Base-by-base conservation (phyloP, 257 asterid species). In the Salvia hispanica region DNA sequence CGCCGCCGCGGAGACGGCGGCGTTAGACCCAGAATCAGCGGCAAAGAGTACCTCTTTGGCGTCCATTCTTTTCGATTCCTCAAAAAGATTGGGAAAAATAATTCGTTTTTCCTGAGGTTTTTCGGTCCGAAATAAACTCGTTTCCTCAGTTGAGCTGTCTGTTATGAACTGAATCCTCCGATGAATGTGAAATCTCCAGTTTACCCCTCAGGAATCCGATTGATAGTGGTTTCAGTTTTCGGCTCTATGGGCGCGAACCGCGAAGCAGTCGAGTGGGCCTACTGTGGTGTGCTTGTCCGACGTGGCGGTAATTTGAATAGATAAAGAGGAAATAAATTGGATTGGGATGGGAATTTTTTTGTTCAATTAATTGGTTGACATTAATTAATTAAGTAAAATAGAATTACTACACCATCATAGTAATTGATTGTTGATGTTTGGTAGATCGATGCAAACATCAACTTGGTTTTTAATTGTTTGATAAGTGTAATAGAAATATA, bases 141-240 rank as follows among this genome's bases (percentile, higher is more conserved):
- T 75, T 71, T 72, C 77, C 77, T 75, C 77, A 67, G 76, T 60
- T 72, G 62, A 58, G 79, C 80, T 79, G 88, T 84, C 90, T 82
- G 90, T 82, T 84, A 77, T 74, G 90, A 82, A 84, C 85, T 75
- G 84, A 80, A 78, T 74, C 73, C 70, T 71, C 74, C 67, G 76
- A 74, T 74, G 48, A 3, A 3, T 8, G 0, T 18, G 33, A 69
- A 71, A 43, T 5, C 50, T 44, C 85, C 0, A 0, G 10, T 6
- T 44, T 75, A 21, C 62, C 84, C 79, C 66, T 66, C 0, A 2
- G n/a, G 3, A 46, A 69, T 6, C 42, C 6, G 1, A 4, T 1
- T 58, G 58, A 72, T 69, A 25, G 31, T 25, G 31, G 31, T 25
- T 25, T 25, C 59, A n/a, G 63, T 55, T 70, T 40, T 58, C 77